Evolutionary conservation across 148 eudicot species (phyloP), one percentile per base, ranked within the genome.

Genomic region (Camellia japonica): DNA sequence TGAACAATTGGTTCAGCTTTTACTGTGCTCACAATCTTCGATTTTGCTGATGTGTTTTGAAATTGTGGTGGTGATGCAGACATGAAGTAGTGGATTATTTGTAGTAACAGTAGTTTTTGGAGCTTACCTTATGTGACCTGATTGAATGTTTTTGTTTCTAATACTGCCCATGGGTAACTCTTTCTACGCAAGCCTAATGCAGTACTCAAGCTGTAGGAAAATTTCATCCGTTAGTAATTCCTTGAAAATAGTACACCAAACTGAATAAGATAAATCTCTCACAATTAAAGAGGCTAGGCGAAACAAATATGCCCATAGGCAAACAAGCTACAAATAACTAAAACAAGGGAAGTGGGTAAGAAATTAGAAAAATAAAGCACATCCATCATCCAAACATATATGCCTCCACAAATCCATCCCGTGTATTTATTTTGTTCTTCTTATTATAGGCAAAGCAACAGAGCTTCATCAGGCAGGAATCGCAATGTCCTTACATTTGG

Each of bases 401-500:
- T 30, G 38, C 38, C 38, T 30, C 38, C 38, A 30, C 38, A 30
- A 30, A 30, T 30, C 38, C 38, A 30, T 30, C 38, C n/a, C 58
- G 4, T 72, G 8, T 43, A 4, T 61, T 20, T 56, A 19, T 44
- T 73, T 16, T 68, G 6, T 60, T 41, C 59, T 42, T 73, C 15
- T 69, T 10, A 42, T 42, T 59, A 43, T 54, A 90, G 88, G 83
- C 78, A 82, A 77, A 83, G 79, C 63, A 65, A 82, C 42, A 67
- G 84, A 73, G 43, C 68, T 75, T 74, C 91, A 75, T 47, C 83
- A 15, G 76, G 74, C 84, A 81, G 54, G 78, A 81, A 75, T 71
- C 80, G 42, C 66, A 72, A 76, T 63, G 87, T 82, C 23, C 20
- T 73, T 59, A 20, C 62, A 65, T 5, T 47, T 16, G 79, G 82